Base-by-base conservation (phyloP, 2,329 filamentous ascomycete genomes). In the Calonectria leucothoes region DNA sequence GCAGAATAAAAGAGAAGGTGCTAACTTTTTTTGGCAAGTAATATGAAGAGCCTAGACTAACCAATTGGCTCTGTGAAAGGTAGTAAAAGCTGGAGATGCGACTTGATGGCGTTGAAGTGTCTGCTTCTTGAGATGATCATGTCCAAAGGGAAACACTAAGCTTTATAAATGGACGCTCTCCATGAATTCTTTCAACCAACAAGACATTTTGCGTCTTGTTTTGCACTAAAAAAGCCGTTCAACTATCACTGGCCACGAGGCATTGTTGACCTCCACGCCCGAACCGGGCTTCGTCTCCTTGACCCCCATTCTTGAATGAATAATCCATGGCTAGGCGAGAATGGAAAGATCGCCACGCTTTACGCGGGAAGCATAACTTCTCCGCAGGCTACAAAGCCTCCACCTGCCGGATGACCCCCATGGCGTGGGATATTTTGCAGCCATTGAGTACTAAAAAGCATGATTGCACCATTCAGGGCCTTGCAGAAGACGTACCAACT, bases 291-390 rank as follows among this genome's bases (percentile, higher is more conserved):
- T n/a, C n/a, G 57, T 45, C 45, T 67, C 42, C 42, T 65, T 64
- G 63, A 39, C 45, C 70, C 63, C 64, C 70, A 72, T 72, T 7
- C 25, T 42, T 42, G 42, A 55, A 37, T 10, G 17, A 5, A 14
- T 39, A 45, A 39, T 15, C 45, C 35, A 68, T 68, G 35, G 11
- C 69, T 72, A 72, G 45, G 29, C 59, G 33, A 39, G 20, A 23
- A n/a, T 17, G 48, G 61, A 37, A 29, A 29, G 51, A 71, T 71
- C 29, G 49, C 59, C 68, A 65, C 39, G 29, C 23, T 35, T 27
- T 64, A 69, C 51, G 64, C 64, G 64, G 69, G 63, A 51, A 61
- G 51, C 33, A 71, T 57, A 51, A 73, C 73, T 69, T 59, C 55
- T 63, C n/a, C 25, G n/a, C 33, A 8, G 45, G 42, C 55, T 55